Conservation (phyloP, 805 yeast species). For the Phaffomyces thermotolerans region DNA sequence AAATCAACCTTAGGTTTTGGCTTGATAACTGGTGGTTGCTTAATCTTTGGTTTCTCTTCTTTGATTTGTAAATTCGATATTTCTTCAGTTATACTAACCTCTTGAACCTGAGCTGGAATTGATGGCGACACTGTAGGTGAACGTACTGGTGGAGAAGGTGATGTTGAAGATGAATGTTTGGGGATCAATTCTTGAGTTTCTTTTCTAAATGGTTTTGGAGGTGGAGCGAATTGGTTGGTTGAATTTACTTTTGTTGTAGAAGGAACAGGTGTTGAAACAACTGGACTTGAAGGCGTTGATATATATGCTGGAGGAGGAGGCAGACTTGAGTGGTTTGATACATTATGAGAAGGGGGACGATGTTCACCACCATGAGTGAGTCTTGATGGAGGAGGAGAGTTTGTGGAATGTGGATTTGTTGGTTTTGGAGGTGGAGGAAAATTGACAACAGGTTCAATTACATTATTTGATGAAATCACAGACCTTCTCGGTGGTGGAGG, state of each 20-base stretch:
- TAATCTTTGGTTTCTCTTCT: background rate
- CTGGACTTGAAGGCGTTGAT: background rate
- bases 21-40: background rate
- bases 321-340: background rate
- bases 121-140: background rate
- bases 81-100: too few species aligned
- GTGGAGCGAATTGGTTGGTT: constrained; percentile 12
- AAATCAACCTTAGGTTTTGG: background rate
- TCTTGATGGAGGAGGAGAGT: constrained; percentile 10
- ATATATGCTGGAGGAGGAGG: constrained; percentile 3
- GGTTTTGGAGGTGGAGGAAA: constrained; percentile 21
- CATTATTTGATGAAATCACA: background rate
- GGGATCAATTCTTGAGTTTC: background rate
- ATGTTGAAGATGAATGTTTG: too few species aligned
- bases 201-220: constrained; percentile 19
- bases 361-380: constrained; percentile 1
- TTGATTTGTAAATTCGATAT: background rate
- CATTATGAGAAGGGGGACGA: background rate
- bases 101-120: too few species aligned
- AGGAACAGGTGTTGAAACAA: background rate
- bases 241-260: background rate
- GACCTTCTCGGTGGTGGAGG: constrained; percentile 1
- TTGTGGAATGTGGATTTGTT: background rate
- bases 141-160: background rate
- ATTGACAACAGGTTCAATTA: constrained; percentile 5